Conservation (phyloP, 441 rosid species). For the Francoa sonchifolia region DNA sequence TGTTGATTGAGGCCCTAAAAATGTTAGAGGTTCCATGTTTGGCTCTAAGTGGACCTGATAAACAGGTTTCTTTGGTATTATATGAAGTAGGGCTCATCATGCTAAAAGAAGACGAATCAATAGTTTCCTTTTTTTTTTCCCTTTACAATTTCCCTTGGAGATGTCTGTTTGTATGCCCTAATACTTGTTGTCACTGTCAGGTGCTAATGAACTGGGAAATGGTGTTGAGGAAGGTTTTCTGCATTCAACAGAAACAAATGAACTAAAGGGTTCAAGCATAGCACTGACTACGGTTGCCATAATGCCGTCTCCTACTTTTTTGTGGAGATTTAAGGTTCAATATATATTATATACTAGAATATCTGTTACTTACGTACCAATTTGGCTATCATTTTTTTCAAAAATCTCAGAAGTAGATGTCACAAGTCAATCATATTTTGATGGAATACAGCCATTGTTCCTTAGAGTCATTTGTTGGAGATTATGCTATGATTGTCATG, state of each 20-base stretch:
- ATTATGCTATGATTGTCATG: no score
- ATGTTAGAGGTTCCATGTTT: no score
- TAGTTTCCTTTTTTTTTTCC: not conserved
- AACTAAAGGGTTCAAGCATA: conserved; percentile 31
- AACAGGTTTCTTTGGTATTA: no score
- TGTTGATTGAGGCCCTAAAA: no score
- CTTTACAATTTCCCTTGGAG: not conserved
- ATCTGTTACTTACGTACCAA: not conserved
- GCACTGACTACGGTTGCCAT: conserved; percentile 38
- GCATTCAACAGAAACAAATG: conserved; percentile 33
- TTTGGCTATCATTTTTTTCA: not conserved
- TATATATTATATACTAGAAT: conserved; percentile 2
- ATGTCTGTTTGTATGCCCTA: conserved; percentile 7
- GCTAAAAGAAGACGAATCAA: no score
- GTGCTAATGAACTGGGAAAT: conserved; percentile 37
- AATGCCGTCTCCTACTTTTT: conserved; percentile 58
- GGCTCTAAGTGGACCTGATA: no score
- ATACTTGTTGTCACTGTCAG: conserved; percentile 18
- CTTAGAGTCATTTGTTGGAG: no score
- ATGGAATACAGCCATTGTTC: no score
- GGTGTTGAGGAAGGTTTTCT: conserved; percentile 36
- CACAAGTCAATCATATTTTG: no score
- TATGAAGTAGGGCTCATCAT: no score
- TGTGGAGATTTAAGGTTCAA: conserved; percentile 74
- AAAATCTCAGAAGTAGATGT: no score